Evolutionary conservation across 108 stramenopile genomes (phyloP).

Genomic region (Conticribra weissflogii): DNA sequence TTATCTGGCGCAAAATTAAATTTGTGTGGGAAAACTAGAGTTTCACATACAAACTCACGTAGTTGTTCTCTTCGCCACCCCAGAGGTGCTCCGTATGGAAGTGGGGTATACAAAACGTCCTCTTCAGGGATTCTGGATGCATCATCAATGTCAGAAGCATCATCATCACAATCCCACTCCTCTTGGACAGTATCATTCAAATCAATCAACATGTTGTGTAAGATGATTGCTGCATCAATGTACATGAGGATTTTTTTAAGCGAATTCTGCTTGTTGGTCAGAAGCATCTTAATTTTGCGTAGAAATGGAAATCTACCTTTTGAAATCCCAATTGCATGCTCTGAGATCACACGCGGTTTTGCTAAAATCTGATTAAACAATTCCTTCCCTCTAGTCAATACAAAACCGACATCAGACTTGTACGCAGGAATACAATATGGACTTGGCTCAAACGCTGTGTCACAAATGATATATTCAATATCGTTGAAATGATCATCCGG

Average conservation of each 20-base stretch:
- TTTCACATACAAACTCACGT: background rate
- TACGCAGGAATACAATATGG: background rate
- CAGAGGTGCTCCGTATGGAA: background rate
- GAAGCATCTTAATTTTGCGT: background rate
- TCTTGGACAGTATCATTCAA: background rate
- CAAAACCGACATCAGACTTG: no score
- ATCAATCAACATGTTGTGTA: conserved; percentile 8
- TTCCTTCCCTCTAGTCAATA: background rate
- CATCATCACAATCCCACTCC: conserved; percentile 3
- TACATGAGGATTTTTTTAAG: conserved; percentile 2
- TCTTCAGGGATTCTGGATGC: background rate
- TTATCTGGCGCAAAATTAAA: background rate
- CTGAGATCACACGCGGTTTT: background rate
- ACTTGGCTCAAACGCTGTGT: conserved; percentile 5
- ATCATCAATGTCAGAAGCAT: conserved; percentile 10
- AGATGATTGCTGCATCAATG: conserved; percentile 3
- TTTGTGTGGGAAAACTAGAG: background rate
- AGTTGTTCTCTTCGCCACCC: conserved; percentile 3
- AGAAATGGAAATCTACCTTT: conserved; percentile 5
- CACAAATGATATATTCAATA: background rate
- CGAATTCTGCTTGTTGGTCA: background rate
- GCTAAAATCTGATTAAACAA: background rate
- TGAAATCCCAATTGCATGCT: conserved; percentile 1
- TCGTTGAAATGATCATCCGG: background rate
- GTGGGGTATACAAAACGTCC: background rate